A percentile compares a stretch with the other conserved stretches of the same genome.
Conservation (phyloP, 2,329 filamentous ascomycete species). For the Paracoccidioides lutzii region DNA sequence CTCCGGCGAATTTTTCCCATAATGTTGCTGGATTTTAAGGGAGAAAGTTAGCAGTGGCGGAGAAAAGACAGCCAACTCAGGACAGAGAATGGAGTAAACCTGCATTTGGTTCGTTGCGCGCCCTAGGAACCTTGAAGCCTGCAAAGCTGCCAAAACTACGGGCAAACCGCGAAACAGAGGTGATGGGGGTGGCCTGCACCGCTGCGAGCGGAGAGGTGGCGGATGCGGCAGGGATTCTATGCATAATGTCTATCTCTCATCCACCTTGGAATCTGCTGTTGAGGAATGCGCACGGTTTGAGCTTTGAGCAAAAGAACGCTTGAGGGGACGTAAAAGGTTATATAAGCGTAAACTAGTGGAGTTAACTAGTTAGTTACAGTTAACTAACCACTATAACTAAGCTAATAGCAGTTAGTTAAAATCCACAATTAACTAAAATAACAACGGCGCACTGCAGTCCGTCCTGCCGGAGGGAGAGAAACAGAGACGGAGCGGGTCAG, state of each 20-base stretch:
- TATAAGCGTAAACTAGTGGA: too few relatives aligned
- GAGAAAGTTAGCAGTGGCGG: background rate
- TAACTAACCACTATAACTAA: too few relatives aligned
- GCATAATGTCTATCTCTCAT: background rate
- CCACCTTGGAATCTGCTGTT: too few relatives aligned
- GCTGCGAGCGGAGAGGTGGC: background rate
- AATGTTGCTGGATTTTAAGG: constrained; percentile 3
- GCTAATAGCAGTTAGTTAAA: too few relatives aligned
- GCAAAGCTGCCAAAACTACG: constrained; percentile 3
- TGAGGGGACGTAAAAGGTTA: too few relatives aligned
- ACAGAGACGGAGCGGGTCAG: too few relatives aligned
- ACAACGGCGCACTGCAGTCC: too few relatives aligned
- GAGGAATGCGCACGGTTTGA: too few relatives aligned
- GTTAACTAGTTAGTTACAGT: too few relatives aligned
- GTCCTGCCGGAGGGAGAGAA: too few relatives aligned
- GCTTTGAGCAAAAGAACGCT: too few relatives aligned
- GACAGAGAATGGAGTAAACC: background rate
- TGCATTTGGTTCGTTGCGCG: constrained; percentile 7
- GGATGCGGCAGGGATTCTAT: background rate
- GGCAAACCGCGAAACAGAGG: background rate
- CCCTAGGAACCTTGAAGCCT: constrained; percentile 7
- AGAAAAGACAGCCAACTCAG: background rate
- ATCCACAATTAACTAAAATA: too few relatives aligned
- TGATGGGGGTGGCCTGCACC: background rate
- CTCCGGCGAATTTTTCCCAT: constrained; percentile 6